Conservation (phyloP, 345 rosid species). For the Moricandia arvensis region DNA sequence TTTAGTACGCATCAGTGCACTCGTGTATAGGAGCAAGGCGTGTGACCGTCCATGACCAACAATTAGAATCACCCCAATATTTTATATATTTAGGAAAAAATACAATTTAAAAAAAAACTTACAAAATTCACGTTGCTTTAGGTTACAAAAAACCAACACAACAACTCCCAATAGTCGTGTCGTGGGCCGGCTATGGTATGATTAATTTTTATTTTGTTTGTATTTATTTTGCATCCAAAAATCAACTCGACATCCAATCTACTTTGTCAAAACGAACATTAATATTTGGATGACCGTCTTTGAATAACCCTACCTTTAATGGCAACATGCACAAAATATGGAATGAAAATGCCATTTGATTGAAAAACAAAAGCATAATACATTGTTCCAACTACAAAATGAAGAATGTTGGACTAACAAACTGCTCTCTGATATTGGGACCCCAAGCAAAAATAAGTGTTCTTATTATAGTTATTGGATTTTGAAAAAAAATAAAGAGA, state of each 20-base stretch:
- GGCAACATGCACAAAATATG: background rate
- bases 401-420: background rate
- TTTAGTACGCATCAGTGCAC: no score
- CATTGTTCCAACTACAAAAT: background rate
- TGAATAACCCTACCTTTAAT: background rate
- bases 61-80: no score
- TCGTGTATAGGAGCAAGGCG: no score
- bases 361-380: background rate
- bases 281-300: background rate
- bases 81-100: no score
- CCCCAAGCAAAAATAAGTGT: background rate
- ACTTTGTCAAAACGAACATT: background rate
- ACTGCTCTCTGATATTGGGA: background rate
- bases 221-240: background rate
- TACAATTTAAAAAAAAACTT: no score
- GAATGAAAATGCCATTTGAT: background rate
- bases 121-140: no score
- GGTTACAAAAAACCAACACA: no score
- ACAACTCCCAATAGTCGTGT: no score
- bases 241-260: background rate
- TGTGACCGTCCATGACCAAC: no score
- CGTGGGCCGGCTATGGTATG: background rate
- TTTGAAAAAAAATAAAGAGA: background rate
- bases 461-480: background rate
- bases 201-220: background rate